phyloP scores from a whole-genome alignment of 2,329 filamentous ascomycete species.

The Penicillium glabrum region DNA sequence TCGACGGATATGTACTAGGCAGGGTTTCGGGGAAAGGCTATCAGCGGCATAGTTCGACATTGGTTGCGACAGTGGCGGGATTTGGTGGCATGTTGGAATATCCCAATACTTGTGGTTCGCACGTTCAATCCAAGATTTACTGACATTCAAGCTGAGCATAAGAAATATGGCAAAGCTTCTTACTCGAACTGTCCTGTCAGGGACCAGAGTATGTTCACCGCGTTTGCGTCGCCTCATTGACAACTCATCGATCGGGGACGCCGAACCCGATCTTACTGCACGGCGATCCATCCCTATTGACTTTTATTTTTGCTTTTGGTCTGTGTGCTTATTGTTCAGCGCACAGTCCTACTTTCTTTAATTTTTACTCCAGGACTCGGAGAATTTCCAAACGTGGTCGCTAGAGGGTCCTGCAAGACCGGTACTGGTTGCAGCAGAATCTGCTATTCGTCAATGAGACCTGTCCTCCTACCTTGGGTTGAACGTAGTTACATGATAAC shows the following conservation, averaged over 20 bases:
- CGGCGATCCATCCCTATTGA: conserved; percentile 14
- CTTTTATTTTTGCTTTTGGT: conserved; percentile 4
- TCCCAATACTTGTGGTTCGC: neutral
- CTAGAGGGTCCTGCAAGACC: conserved; percentile 4
- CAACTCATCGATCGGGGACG: conserved; percentile 26
- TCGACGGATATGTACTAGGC: neutral
- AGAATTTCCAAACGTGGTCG: conserved; percentile 20
- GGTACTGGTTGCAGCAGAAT: neutral
- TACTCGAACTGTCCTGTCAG: conserved; percentile 4
- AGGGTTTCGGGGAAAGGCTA: conserved; percentile 9
- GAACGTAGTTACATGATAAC: neutral
- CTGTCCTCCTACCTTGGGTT: neutral
- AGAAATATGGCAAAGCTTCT: neutral
- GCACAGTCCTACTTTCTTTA: neutral
- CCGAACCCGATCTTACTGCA: conserved; percentile 22
- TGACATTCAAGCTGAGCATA: conserved; percentile 11
- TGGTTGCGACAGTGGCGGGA: neutral
- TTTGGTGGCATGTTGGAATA: neutral
- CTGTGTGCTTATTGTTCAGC: neutral
- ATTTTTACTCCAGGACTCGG: conserved; percentile 8
- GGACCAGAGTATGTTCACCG: conserved; percentile 9
- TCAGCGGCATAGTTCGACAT: conserved; percentile 7
- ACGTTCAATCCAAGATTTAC: neutral
- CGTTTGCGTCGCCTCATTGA: conserved; percentile 20
- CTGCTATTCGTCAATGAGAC: neutral